A percentile compares a stretch with the other conserved stretches of the same genome.
phyloP scores from a whole-genome alignment of 805 yeast species.

The Zygoascus biomembranicola region DNA sequence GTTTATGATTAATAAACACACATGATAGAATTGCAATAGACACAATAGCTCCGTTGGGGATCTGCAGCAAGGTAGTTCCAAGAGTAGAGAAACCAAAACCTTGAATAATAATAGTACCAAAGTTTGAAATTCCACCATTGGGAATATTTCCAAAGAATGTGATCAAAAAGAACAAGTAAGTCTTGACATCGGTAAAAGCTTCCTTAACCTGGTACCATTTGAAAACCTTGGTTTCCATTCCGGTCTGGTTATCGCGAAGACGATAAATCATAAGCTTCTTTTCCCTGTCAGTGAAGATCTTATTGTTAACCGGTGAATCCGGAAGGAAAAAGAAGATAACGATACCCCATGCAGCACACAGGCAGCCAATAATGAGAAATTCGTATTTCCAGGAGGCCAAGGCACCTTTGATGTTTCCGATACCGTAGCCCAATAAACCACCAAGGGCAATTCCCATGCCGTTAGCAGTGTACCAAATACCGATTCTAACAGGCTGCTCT shows the following conservation, averaged over 20 bases:
- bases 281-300: slow-evolving; percentile 21
- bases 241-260: slow-evolving; percentile 47
- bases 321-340: slow-evolving; percentile 45
- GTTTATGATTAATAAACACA: slow-evolving; percentile 6
- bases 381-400: slow-evolving; percentile 52
- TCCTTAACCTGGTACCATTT: slow-evolving; percentile 48
- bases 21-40: slow-evolving; percentile 19
- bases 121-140: slow-evolving; percentile 49
- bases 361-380: slow-evolving; percentile 51
- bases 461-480: slow-evolving; percentile 27
- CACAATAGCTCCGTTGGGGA: slow-evolving; percentile 42
- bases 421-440: slow-evolving; percentile 16
- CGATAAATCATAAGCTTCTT: slow-evolving; percentile 38
- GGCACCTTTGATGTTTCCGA: slow-evolving; percentile 16
- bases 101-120: slow-evolving; percentile 37
- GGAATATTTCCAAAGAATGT: slow-evolving; percentile 38
- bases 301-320: slow-evolving; percentile 39
- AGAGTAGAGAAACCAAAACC: slow-evolving; percentile 38
- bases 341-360: slow-evolving; percentile 46
- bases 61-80: slow-evolving; percentile 36
- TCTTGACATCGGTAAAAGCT: slow-evolving; percentile 40
- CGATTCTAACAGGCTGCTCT: slow-evolving; percentile 45
- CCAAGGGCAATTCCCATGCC: slow-evolving; percentile 29
- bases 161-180: slow-evolving; percentile 33
- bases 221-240: slow-evolving; percentile 48